Evolutionary conservation across 345 rosid species (phyloP).

Genomic region (Eucalyptus grandis): DNA sequence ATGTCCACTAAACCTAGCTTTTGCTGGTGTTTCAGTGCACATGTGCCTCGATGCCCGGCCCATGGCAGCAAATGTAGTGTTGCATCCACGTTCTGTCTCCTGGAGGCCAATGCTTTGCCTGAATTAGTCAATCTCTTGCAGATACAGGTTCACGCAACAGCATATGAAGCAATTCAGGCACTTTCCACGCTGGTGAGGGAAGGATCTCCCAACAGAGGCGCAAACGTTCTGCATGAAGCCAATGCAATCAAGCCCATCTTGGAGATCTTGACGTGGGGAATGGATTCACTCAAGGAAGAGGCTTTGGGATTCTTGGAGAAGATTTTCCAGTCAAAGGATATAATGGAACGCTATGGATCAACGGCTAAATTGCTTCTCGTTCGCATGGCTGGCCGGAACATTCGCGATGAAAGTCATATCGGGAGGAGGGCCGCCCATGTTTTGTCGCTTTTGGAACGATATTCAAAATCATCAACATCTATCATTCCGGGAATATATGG

Average conservation of each 20-base stretch:
- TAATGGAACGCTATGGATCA: constrained; percentile 45
- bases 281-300: constrained; percentile 40
- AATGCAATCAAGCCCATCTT: constrained; percentile 31
- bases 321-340: constrained; percentile 31
- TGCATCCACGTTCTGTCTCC: constrained; percentile 34
- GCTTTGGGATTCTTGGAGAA: constrained; percentile 41
- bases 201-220: constrained; percentile 20
- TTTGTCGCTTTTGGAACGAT: constrained; percentile 31
- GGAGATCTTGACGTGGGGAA: constrained; percentile 40
- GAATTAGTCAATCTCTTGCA: constrained; percentile 27
- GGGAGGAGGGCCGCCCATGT: constrained; percentile 32
- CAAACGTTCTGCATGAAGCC: constrained; percentile 29
- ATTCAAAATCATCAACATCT: constrained; percentile 45
- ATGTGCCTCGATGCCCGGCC: constrained; percentile 22
- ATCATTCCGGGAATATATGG: constrained; percentile 34
- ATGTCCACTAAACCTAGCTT: constrained; percentile 2
- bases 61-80: constrained; percentile 46
- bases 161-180: constrained; percentile 48
- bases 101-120: constrained; percentile 38
- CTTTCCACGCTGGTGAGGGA: constrained; percentile 39
- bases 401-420: constrained; percentile 12
- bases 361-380: constrained; percentile 20
- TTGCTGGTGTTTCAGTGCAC: constrained; percentile 29
- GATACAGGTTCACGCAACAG: constrained; percentile 21
- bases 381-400: constrained; percentile 24